phyloP scores from a whole-genome alignment of 805 yeast species.

The Ogataea minuta region DNA sequence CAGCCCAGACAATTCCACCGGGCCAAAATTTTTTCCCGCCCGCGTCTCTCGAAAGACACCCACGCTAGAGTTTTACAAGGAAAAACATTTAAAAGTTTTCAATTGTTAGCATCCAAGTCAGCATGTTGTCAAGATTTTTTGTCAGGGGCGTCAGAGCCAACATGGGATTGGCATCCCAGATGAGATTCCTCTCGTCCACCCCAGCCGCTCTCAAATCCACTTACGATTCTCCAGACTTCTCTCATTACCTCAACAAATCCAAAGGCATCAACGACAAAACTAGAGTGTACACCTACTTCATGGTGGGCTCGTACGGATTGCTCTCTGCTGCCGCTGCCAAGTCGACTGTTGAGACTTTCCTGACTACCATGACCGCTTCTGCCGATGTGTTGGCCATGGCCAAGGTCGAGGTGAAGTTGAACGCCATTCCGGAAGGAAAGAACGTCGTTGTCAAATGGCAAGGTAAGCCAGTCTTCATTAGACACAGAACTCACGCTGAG shows the following conservation, averaged over 20 bases:
- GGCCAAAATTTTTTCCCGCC: conserved; percentile 10
- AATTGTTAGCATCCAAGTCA: conserved; percentile 9
- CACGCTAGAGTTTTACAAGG: conserved; percentile 6
- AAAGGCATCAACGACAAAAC: conserved; percentile 65
- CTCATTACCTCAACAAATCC: conserved; percentile 70
- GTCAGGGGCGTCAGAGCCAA: conserved; percentile 29
- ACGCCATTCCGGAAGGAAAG: conserved; percentile 94
- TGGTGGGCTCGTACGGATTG: conserved; percentile 94
- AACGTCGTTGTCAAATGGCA: conserved; percentile 99
- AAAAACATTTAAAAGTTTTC: conserved; percentile 13
- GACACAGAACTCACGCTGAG: conserved; percentile 95
- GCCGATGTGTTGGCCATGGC: conserved; percentile 99
- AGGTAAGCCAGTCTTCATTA: conserved; percentile 99
- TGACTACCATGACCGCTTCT: conserved; percentile 93
- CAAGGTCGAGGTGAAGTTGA: conserved; percentile 94
- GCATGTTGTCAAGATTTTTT: conserved; percentile 34
- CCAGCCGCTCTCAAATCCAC: conserved; percentile 60
- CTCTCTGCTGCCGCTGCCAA: conserved; percentile 92
- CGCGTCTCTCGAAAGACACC: conserved; percentile 4
- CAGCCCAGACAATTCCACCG: conserved; percentile 3
- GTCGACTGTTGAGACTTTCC: conserved; percentile 90
- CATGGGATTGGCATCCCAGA: conserved; percentile 30
- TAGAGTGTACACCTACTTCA: conserved; percentile 91
- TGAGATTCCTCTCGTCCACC: conserved; percentile 52
- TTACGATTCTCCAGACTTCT: conserved; percentile 89